phyloP scores from a whole-genome alignment of 305 asterid species.

The Fraxinus ornus region DNA sequence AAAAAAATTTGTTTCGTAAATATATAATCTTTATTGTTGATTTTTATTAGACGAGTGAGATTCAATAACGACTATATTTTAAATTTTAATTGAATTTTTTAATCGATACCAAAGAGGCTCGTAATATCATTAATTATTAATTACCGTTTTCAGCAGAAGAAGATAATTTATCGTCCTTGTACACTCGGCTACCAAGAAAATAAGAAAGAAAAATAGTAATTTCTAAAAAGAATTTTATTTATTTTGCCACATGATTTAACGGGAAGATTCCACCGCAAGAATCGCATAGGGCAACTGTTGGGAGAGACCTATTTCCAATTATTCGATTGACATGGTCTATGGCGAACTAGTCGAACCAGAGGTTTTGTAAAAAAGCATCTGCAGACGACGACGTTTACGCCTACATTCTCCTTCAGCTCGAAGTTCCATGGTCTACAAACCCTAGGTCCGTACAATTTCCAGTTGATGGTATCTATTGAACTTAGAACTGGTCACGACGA shows the following conservation, averaged over 20 bases:
- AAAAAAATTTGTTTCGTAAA: too few species aligned
- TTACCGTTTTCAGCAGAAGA: not conserved
- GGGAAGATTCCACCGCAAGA: conserved; percentile 38
- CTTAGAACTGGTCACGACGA: not conserved
- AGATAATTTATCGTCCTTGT: not conserved
- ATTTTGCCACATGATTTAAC: conserved; percentile 19
- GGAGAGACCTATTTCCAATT: conserved; percentile 23
- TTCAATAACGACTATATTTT: too few species aligned
- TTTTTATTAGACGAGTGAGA: too few species aligned
- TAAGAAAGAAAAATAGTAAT: not conserved
- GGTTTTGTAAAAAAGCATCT: conserved; percentile 3
- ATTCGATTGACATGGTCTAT: conserved; percentile 28
- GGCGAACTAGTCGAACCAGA: conserved; percentile 34
- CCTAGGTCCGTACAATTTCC: conserved; percentile 46
- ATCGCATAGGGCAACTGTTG: conserved; percentile 17
- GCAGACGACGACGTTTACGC: conserved; percentile 20
- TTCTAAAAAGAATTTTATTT: not conserved
- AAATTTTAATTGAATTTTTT: too few species aligned
- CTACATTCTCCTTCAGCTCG: not conserved
- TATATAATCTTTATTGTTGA: too few species aligned
- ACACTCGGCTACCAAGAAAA: not conserved
- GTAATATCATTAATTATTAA: too few species aligned
- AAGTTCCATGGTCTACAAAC: conserved; percentile 36
- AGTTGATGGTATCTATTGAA: not conserved
- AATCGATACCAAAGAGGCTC: too few species aligned